A percentile compares a stretch with the other conserved stretches of the same genome.
These are phyloP conservation scores for Adansonia digitata DNA, from an alignment of 345 rosid species.

Conservation along the genomic window DNA sequence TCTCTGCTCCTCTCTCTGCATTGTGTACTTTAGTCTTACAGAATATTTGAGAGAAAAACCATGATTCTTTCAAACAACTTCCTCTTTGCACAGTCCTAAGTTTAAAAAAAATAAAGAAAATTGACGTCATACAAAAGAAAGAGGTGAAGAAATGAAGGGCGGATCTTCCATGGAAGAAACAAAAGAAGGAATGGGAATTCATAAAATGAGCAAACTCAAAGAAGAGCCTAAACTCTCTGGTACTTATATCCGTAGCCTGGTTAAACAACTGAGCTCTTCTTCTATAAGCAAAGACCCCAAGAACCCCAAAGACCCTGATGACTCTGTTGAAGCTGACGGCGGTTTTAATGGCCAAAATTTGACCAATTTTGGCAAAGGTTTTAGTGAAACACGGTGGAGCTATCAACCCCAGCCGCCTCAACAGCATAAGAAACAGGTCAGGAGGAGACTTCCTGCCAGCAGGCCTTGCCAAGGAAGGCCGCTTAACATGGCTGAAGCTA, in stretches of 20 bases:
- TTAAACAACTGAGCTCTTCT: constrained; percentile 64
- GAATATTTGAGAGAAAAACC: constrained; percentile 26
- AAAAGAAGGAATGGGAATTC: constrained; percentile 33
- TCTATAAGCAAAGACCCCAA: constrained; percentile 48
- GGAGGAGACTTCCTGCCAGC: constrained; percentile 89
- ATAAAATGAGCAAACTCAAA: constrained; percentile 27
- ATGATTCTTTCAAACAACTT: constrained; percentile 30
- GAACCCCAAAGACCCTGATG: constrained; percentile 33
- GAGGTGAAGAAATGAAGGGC: constrained; percentile 34
- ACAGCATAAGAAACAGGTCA: constrained; percentile 76
- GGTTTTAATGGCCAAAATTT: constrained; percentile 27
- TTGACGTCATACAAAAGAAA: background rate
- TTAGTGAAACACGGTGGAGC: constrained; percentile 24
- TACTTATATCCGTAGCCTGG: constrained; percentile 68
- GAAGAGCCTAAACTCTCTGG: constrained; percentile 53
- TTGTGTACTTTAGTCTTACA: constrained; percentile 38
- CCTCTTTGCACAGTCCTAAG: constrained; percentile 17
- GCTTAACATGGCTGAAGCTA: constrained; percentile 96
- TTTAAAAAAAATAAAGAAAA: background rate
- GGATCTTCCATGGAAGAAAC: constrained; percentile 37
- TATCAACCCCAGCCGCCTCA: constrained; percentile 41
- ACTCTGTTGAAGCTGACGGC: constrained; percentile 22
- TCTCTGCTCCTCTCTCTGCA: constrained; percentile 41
- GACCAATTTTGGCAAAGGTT: constrained; percentile 24
- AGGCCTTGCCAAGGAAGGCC: constrained; percentile 93